phyloP scores from a whole-genome alignment of 1,284 basidiomycete genomes.

The Sphaerobolus stellatus region DNA sequence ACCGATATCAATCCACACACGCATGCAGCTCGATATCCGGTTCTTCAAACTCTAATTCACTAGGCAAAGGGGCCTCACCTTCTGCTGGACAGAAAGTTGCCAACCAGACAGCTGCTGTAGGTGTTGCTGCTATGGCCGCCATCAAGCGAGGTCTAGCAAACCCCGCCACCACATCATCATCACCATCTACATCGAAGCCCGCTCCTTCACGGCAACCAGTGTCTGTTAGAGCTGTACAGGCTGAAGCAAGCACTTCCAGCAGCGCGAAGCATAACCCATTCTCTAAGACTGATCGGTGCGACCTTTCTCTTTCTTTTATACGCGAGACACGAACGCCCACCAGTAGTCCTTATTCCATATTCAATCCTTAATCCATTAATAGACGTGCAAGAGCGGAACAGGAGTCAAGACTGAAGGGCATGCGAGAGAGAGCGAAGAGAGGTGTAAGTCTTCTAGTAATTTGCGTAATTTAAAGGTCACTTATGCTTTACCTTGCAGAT shows the following conservation, averaged over 20 bases:
- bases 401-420: conserved; percentile 62
- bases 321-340: conserved; percentile 42
- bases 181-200: neutral
- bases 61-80: conserved; percentile 11
- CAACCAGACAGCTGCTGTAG: conserved; percentile 36
- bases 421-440: conserved; percentile 68
- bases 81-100: conserved; percentile 19
- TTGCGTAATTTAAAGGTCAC: conserved; percentile 1
- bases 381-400: conserved; percentile 72
- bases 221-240: neutral
- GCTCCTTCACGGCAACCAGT: conserved; percentile 4
- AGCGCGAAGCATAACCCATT: conserved; percentile 50
- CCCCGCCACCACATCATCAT: conserved; percentile 16
- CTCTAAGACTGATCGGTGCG: conserved; percentile 71
- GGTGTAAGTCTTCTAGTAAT: conserved; percentile 45
- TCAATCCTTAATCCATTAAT: conserved; percentile 46
- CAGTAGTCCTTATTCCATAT: conserved; percentile 40
- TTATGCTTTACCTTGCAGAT: conserved; percentile 20
- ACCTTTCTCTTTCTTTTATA: conserved; percentile 24
- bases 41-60: conserved; percentile 23
- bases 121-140: conserved; percentile 42
- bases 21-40: conserved; percentile 47
- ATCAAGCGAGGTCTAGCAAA: conserved; percentile 33
- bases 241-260: conserved; percentile 8
- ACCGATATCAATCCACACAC: conserved; percentile 64